phyloP scores from a whole-genome alignment of 1,139 yeast species.

The Protomyces macrosporus region DNA sequence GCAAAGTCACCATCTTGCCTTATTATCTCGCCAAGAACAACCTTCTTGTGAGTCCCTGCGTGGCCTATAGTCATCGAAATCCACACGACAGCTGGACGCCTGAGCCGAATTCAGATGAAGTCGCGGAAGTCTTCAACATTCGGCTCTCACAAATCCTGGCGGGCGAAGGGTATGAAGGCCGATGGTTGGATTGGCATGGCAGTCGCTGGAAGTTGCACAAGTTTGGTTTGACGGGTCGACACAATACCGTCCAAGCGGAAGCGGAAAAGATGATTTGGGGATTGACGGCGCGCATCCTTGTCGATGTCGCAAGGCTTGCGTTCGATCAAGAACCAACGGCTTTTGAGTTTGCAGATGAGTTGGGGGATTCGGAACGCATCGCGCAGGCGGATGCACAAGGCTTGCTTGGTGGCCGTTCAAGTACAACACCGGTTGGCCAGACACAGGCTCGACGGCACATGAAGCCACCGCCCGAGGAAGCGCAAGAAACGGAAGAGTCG shows the following conservation, averaged over 20 bases:
- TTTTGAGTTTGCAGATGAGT: conserved; percentile 12
- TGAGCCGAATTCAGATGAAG: conserved; percentile 35
- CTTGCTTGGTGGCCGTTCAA: background rate
- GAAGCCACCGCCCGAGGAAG: background rate
- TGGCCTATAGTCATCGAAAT: conserved; percentile 52
- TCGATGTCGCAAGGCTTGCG: conserved; percentile 65
- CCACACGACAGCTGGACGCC: conserved; percentile 41
- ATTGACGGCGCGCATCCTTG: conserved; percentile 75
- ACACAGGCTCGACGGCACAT: background rate
- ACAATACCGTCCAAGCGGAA: conserved; percentile 25
- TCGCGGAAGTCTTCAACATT: conserved; percentile 38
- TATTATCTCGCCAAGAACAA: conserved; percentile 73
- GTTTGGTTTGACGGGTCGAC: conserved; percentile 35
- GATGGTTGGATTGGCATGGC: conserved; percentile 40
- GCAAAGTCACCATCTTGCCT: conserved; percentile 58
- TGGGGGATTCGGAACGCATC: conserved; percentile 13
- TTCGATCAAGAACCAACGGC: conserved; percentile 42
- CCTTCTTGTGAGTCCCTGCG: conserved; percentile 74
- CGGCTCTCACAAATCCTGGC: conserved; percentile 36
- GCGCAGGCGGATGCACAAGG: conserved; percentile 6
- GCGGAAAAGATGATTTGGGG: conserved; percentile 70
- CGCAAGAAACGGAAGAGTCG: background rate
- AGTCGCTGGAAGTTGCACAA: conserved; percentile 36
- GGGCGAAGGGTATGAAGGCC: conserved; percentile 39
- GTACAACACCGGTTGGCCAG: background rate